Conservation (phyloP, 2,329 filamentous ascomycete species). For the Nemania serpens region DNA sequence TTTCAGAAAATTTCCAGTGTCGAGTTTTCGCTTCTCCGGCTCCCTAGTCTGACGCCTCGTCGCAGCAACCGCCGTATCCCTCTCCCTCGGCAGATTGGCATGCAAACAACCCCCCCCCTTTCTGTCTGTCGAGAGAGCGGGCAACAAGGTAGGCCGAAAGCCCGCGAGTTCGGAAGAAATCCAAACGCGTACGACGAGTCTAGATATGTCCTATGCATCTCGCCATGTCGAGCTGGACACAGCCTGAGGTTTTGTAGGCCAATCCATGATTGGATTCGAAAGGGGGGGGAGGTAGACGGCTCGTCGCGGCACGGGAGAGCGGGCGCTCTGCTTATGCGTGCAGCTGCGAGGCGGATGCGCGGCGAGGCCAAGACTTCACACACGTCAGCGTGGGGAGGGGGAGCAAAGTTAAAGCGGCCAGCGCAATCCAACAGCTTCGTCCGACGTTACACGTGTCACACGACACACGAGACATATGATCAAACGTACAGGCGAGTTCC, state of each 20-base stretch:
- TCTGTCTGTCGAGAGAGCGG: too few relatives aligned
- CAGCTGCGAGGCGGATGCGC: not conserved
- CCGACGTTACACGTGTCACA: conserved; percentile 1
- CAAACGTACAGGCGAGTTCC: not conserved
- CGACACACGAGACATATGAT: not conserved
- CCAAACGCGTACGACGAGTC: too few relatives aligned
- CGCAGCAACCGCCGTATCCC: too few relatives aligned
- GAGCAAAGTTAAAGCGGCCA: not conserved
- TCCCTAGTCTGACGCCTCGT: too few relatives aligned
- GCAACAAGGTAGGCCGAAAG: too few relatives aligned
- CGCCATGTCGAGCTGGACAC: not conserved
- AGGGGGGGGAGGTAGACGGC: conserved; percentile 5
- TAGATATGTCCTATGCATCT: conserved; percentile 2
- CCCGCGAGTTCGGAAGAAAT: not conserved
- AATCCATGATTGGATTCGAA: not conserved
- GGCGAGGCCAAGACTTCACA: not conserved
- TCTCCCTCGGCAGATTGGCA: too few relatives aligned
- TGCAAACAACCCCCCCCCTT: too few relatives aligned
- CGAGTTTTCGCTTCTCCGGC: too few relatives aligned
- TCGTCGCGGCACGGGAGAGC: conserved; percentile 18
- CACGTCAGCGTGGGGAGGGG: conserved; percentile 13
- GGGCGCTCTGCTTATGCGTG: conserved; percentile 14
- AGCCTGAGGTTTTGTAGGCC: not conserved
- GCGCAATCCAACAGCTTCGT: not conserved
- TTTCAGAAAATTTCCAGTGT: too few relatives aligned